These are phyloP conservation scores for Colletotrichum truncatum DNA, from an alignment of 2,329 filamentous ascomycete species.

Conservation along the genomic window DNA sequence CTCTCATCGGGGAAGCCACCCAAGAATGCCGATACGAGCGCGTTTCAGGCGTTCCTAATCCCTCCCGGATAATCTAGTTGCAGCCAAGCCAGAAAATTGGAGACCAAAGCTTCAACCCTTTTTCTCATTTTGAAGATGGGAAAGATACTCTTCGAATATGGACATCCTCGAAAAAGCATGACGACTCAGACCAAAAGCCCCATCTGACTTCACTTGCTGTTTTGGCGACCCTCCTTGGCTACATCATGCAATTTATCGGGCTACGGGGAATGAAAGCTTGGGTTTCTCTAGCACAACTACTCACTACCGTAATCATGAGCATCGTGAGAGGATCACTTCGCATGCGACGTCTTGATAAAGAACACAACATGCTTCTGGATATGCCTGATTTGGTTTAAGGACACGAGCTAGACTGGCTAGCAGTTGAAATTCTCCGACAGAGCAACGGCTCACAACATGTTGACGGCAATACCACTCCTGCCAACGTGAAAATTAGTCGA, in stretches of 20 bases:
- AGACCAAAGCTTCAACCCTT: not conserved
- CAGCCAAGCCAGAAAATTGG: not conserved
- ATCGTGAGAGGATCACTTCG: not conserved
- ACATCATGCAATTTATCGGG: not conserved
- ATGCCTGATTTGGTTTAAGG: rapidly evolving
- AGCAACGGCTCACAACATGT: no score
- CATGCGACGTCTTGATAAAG: rapidly evolving
- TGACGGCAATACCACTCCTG: no score
- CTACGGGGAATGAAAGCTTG: not conserved
- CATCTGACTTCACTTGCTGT: not conserved
- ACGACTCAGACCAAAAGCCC: rapidly evolving
- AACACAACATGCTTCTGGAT: rapidly evolving
- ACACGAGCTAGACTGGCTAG: not conserved
- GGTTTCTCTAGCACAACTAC: not conserved
- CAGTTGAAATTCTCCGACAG: not conserved
- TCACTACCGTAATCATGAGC: not conserved
- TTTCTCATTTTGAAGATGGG: not conserved
- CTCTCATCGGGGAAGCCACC: rapidly evolving
- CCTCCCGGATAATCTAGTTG: not conserved
- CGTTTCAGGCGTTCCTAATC: rapidly evolving
- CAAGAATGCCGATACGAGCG: rapidly evolving
- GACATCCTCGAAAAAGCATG: not conserved
- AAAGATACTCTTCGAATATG: rapidly evolving
- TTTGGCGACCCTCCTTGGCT: not conserved
- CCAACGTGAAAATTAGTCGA: no score